Conservation (phyloP, 2,329 filamentous ascomycete species). For the Colletotrichum lupini region DNA sequence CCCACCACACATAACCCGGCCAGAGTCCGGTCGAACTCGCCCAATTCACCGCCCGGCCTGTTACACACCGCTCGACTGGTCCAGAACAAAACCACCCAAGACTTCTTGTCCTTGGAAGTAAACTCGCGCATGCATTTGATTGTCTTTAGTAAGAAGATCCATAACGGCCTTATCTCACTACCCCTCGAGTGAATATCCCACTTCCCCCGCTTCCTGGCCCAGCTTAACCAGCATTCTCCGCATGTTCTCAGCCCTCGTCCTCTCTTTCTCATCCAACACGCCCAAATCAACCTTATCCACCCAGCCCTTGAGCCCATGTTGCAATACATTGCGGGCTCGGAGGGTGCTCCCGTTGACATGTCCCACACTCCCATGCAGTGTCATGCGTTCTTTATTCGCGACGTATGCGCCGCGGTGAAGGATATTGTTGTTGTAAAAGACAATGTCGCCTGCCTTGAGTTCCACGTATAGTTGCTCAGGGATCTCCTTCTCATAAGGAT, state of each 20-base stretch:
- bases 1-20: slow-evolving; percentile 17
- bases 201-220: slow-evolving; percentile 68
- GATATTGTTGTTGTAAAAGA: slow-evolving; percentile 94
- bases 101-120: slow-evolving; percentile 19
- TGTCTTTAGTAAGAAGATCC: slow-evolving; percentile 6
- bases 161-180: slow-evolving; percentile 18
- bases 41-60: slow-evolving; percentile 20
- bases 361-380: slow-evolving; percentile 79
- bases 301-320: slow-evolving; percentile 79
- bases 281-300: slow-evolving; percentile 69
- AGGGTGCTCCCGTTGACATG: slow-evolving; percentile 64
- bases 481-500: slow-evolving; percentile 70
- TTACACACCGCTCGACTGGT: slow-evolving; percentile 29
- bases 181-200: slow-evolving; percentile 71
- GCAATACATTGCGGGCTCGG: slow-evolving; percentile 77
- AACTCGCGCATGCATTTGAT: neutral
- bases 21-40: neutral
- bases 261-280: slow-evolving; percentile 54
- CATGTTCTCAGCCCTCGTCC: slow-evolving; percentile 70
- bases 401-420: slow-evolving; percentile 78
- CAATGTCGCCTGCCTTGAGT: slow-evolving; percentile 79
- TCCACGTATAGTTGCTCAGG: slow-evolving; percentile 73
- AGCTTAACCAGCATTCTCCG: slow-evolving; percentile 69
- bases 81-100: neutral
- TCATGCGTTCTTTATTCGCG: slow-evolving; percentile 69